phyloP scores from a whole-genome alignment of 202 grass and related monocot genomes.

The Musa balbisiana region DNA sequence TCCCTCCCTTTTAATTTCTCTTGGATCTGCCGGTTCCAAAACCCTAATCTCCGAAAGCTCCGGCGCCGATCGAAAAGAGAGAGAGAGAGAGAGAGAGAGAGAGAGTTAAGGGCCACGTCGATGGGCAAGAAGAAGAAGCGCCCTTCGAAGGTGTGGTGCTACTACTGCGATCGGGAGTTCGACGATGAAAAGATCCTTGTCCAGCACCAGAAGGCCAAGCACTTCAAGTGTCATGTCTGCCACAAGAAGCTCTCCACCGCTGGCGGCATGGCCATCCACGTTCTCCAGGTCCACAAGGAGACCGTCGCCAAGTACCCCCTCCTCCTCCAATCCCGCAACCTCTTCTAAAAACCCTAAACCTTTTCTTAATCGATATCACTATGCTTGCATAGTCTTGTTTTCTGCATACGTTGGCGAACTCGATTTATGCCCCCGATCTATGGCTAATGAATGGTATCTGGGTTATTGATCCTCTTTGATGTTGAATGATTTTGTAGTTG shows the following conservation, averaged over 20 bases:
- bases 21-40: too few species aligned
- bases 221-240: constrained; percentile 99
- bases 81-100: neutral
- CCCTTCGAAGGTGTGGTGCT: constrained; percentile 86
- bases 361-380: neutral
- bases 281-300: constrained; percentile 99
- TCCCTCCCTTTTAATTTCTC: too few species aligned
- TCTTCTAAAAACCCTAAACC: neutral
- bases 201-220: constrained; percentile 99
- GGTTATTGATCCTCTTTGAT: too few species aligned
- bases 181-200: constrained; percentile 99
- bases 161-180: constrained; percentile 99
- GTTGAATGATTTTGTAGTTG: too few species aligned
- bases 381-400: neutral
- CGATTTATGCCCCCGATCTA: neutral
- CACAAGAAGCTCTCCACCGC: constrained; percentile 99
- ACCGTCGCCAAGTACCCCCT: constrained; percentile 63
- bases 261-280: constrained; percentile 90
- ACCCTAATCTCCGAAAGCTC: too few species aligned
- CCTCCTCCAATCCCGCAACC: neutral
- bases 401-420: neutral
- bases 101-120: neutral
- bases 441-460: too few species aligned
- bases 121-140: constrained; percentile 94
- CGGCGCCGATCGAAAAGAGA: neutral